Evolutionary conservation across 2,329 filamentous ascomycete genomes (phyloP).

Genomic region (Trichoderma semiorbis): DNA sequence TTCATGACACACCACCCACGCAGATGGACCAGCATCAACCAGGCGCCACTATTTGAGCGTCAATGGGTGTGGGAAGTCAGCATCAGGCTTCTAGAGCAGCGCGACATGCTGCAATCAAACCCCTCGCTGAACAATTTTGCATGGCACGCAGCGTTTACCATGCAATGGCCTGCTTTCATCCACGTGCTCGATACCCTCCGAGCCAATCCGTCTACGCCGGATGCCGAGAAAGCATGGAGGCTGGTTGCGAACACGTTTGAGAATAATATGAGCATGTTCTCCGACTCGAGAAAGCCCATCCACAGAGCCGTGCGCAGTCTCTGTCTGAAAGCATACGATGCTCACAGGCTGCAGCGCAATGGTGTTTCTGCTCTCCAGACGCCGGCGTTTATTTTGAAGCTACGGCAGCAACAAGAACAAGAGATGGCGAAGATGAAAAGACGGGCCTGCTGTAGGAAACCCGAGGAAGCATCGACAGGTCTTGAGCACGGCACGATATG

Average conservation of each 20-base stretch:
- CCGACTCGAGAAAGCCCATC: slow-evolving; percentile 2
- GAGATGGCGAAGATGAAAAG: neutral
- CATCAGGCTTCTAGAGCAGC: slow-evolving; percentile 3
- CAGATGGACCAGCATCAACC: slow-evolving; percentile 5
- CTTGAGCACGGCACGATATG: neutral
- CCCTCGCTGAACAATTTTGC: neutral
- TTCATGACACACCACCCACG: slow-evolving; percentile 7
- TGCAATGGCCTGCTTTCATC: slow-evolving; percentile 2
- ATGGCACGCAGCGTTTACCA: slow-evolving; percentile 6
- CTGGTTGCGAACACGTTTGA: neutral
- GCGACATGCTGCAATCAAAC: slow-evolving; percentile 4
- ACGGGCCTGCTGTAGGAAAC: neutral
- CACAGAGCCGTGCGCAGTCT: slow-evolving; percentile 2
- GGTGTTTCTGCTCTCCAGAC: neutral
- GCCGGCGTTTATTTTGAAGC: slow-evolving; percentile 3
- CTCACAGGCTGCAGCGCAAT: neutral
- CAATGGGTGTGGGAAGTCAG: slow-evolving; percentile 4
- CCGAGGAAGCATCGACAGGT: neutral
- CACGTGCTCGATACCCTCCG: neutral
- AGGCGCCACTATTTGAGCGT: slow-evolving; percentile 1
- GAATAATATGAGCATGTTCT: neutral
- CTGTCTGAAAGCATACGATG: slow-evolving; percentile 5
- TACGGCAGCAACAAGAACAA: neutral
- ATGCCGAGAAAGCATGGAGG: neutral
- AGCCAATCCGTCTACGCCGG: neutral